Evolutionary conservation across 106 monocot species (phyloP).

Genomic region (Iris macrosiphon): DNA sequence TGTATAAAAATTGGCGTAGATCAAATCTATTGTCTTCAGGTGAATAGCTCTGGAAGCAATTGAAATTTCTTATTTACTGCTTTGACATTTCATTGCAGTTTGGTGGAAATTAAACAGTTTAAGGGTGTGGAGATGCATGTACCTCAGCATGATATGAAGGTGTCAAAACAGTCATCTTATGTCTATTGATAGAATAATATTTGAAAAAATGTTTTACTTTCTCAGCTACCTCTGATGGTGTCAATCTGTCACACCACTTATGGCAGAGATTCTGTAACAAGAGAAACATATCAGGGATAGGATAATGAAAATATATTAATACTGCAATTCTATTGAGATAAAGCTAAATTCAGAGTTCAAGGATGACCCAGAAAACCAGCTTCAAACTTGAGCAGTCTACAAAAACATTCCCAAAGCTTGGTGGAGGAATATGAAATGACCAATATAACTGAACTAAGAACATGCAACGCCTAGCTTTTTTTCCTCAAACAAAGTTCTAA

Average conservation of each 20-base stretch:
- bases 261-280: constrained; percentile 75
- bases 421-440: too few species aligned
- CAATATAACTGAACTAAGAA: too few species aligned
- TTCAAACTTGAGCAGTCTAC: too few species aligned
- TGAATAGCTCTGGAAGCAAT: constrained; percentile 77
- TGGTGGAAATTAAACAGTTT: not conserved
- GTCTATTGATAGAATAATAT: constrained; percentile 93
- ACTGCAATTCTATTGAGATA: too few species aligned
- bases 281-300: not conserved
- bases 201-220: constrained; percentile 99
- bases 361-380: too few species aligned
- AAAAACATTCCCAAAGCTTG: too few species aligned
- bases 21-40: constrained; percentile 97
- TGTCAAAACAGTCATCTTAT: constrained; percentile 99
- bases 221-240: constrained; percentile 79
- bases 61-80: not conserved
- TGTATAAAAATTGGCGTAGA: constrained; percentile 95
- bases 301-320: constrained; percentile 2
- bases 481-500: too few species aligned
- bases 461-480: too few species aligned
- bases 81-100: not conserved
- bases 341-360: too few species aligned
- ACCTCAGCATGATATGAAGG: constrained; percentile 99
- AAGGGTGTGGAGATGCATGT: not conserved
- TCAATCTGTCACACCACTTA: constrained; percentile 75